Base-by-base conservation (phyloP, 345 rosid genomes). In the Xanthoceras sorbifolium region DNA sequence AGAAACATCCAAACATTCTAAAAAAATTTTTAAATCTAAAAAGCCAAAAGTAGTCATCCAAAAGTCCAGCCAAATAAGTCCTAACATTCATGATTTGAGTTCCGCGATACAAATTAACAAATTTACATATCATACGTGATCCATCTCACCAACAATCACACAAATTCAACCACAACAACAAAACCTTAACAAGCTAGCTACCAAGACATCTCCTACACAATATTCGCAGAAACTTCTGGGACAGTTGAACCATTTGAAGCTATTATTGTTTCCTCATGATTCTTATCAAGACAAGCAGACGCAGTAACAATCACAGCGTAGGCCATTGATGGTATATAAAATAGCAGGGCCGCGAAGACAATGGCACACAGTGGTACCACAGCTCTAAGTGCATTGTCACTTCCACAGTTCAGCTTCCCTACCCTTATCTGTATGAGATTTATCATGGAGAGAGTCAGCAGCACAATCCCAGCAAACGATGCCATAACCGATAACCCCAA, bases 381-480 rank as follows among this genome's bases (percentile, higher is more conserved):
- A 0, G 87, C 79, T 18, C 29, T 26, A 22, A 80, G 31, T 3
- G 83, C 69, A 29, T 72, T 9, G 14, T 8, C 50, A 11, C 82
- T 75, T n/a, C 78, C 50, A 28, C 81, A 82, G 0, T 78, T 26
- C 15, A 84, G 22, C 79, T 28, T 77, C 67, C 87, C 87, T 0
- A 85, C 63, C 74, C 64, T 82, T 6, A 82, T 74, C 73, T 82
- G 79, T 10, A 88, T 79, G 20, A 86, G 79, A 59, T 79, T 14
- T 0, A 80, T 76, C 79, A 88, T 79, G 9, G 85, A 79, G 9
- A 79, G 3, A 11, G 67, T 52, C 42, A 80, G 38, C 6, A 69
- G 15, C 9, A 63, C 28, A 12, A 78, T 38, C 34, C 78, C 73
- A 28, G 44, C 1, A 29, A 40, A 66, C 9, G 75, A 79, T 5